Evolutionary conservation across 1,284 basidiomycete species (phyloP), one percentile per base, ranked within the genome.

Genomic region (Pseudozyma pruni): DNA sequence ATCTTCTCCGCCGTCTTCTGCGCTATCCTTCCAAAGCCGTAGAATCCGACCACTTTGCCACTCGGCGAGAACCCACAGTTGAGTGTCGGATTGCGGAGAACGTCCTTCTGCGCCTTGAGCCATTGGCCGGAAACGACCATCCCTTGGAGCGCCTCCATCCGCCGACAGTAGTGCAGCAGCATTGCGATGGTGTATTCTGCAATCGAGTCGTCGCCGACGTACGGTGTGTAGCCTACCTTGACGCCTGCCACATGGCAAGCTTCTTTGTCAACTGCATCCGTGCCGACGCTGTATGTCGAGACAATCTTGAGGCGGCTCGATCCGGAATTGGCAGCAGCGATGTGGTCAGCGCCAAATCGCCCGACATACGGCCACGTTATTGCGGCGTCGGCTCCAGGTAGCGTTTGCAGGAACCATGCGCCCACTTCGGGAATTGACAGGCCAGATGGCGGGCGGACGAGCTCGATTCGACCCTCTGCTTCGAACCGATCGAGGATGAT

Each of bases 131-230:
- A 27, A 32, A 27, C 27, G 11, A 58, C 54, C 2, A 31, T 10
- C 8, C 31, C 19, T 6, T 34, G 29, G 29, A 64, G 31, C 13
- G 14, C 14, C 2, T 17, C 46, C n/a, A 64, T 16, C 8, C 50
- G 23, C 7, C 61, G 43, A 31, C 41, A 57, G 29, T 47, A 51
- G 19, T 52, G 40, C 17, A 64, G 27, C 7, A 64, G 54, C 61
- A 64, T 64, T 2, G 54, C 54, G 3, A 64, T 52, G 3, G 61
- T 64, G 29, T 64, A 64, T 27, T 64, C 54, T 20, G 61, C 61
- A 2, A 64, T 42, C 9, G 41, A 22, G 17, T 57, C 40, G 25
- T 64, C 61, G 8, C 49, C 41, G 10, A 64, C 37, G 27, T 49
- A 64, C 13, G 61, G 61, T 1, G 61, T 64, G 11, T 58, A 58